Evolutionary conservation across 148 eudicot genomes (phyloP), one percentile per base, ranked within the genome.

Genomic region (Euryodendron excelsum): DNA sequence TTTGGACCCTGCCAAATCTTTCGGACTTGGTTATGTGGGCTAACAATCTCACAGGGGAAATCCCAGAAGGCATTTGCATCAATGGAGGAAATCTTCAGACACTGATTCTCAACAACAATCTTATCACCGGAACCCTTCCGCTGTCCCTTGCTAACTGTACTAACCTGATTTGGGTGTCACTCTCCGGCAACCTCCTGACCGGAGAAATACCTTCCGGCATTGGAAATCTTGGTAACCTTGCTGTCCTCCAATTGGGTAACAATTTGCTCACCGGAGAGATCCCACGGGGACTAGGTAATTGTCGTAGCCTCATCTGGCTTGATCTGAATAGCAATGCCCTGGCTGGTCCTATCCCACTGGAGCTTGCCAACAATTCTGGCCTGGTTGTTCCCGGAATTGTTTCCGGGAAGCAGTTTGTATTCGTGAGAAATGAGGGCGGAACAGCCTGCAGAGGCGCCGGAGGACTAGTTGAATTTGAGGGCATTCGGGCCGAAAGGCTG

Each of bases 11-110:
- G 1, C 86, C 94, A 6, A 73, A 88, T 63, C 86, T 95, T 47
- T 82, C 85, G 30, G 98, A 93, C 76, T 56, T 95, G 73, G 89
- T 92, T 59, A 90, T 95, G 90, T 95, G 97, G 98, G 96, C 92
- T 85, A 93, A 95, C 62, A 79, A 69, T 58, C 91, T 95, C 60
- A 77, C 86, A 1, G 99, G 99, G 33, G 87, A 90, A 71, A 90
- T 95, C 80, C 99, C 99, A 4, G 80, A 89, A 60, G 97, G 91
- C 53, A 91, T 95, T 62, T 88, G 91, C 69, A 73, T 76, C 75
- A 78, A 88, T 27, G 92, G 86, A 55, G 80, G 81, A 36, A 82
- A 88, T 52, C 89, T 95, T 11, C 94, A 95, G 78, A 93, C 89
- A 9, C 75, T 95, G 80, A 93, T 95, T 55, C 88, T 95, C 37